phyloP scores from a whole-genome alignment of 2,329 filamentous ascomycete species.

The Boeremia exigua region DNA sequence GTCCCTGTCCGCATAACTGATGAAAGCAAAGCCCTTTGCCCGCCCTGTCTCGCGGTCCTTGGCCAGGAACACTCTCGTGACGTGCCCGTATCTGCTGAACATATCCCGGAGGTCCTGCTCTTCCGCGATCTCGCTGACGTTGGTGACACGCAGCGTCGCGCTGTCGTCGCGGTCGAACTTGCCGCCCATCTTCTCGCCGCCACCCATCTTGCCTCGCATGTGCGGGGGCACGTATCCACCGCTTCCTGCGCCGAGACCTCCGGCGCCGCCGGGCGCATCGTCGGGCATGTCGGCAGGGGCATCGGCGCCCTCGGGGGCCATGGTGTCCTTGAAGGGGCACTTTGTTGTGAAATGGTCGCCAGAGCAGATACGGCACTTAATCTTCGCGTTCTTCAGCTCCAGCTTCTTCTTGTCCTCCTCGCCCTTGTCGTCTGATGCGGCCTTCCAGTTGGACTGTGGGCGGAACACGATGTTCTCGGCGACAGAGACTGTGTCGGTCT shows the following conservation, averaged over 20 bases:
- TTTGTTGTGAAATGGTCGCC: constrained; percentile 99
- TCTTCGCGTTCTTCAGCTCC: constrained; percentile 94
- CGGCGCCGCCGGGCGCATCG: constrained; percentile 56
- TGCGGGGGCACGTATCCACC: constrained; percentile 95
- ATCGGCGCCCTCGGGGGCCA: constrained; percentile 75
- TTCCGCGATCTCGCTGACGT: constrained; percentile 97
- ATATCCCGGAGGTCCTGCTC: constrained; percentile 94
- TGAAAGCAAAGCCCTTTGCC: constrained; percentile 98
- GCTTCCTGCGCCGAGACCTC: constrained; percentile 68
- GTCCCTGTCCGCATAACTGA: constrained; percentile 88
- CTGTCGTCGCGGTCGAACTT: constrained; percentile 98
- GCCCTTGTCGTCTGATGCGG: constrained; percentile 77
- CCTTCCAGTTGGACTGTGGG: constrained; percentile 91
- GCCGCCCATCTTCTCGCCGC: constrained; percentile 84
- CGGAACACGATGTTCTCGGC: constrained; percentile 99
- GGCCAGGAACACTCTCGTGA: constrained; percentile 95
- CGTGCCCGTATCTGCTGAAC: constrained; percentile 96
- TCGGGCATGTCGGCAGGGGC: constrained; percentile 55
- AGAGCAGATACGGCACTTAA: constrained; percentile 99
- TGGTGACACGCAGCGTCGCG: constrained; percentile 95
- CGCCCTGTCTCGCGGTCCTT: constrained; percentile 96
- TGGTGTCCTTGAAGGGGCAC: constrained; percentile 99
- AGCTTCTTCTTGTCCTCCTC: constrained; percentile 74
- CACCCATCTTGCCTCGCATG: constrained; percentile 77
- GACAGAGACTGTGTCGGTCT: constrained; percentile 86